Conservation (phyloP, 768 basidiomycete species). For the Filobasidium floriforme region DNA sequence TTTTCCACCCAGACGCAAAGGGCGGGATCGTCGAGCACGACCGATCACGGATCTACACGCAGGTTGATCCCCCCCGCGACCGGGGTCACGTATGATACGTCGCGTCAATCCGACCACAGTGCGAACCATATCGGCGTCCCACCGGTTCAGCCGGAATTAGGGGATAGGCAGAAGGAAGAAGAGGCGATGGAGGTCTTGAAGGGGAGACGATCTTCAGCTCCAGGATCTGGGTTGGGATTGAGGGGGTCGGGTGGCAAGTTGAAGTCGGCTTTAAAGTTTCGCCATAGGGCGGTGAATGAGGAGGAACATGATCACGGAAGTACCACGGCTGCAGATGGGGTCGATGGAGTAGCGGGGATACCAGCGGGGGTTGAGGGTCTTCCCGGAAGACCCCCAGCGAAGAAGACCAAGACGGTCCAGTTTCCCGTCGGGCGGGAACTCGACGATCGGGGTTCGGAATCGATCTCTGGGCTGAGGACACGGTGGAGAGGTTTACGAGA, state of each 20-base stretch:
- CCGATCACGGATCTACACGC: background rate
- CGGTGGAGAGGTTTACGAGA: background rate
- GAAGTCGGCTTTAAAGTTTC: background rate
- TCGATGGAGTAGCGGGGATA: background rate
- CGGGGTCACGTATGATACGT: background rate
- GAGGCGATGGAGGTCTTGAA: too few species aligned
- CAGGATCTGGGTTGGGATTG: too few species aligned
- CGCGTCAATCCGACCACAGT: background rate
- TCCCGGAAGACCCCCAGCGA: background rate
- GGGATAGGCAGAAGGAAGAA: too few species aligned
- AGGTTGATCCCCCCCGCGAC: background rate
- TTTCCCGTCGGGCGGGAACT: background rate
- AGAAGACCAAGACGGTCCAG: conserved; percentile 12
- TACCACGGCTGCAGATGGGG: background rate
- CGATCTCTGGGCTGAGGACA: background rate
- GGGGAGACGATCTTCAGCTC: too few species aligned
- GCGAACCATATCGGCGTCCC: background rate
- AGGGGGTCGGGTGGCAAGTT: background rate
- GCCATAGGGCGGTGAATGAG: background rate
- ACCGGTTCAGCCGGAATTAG: too few species aligned
- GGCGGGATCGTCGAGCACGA: background rate
- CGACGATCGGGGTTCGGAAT: conserved; percentile 7
- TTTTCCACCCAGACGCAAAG: background rate
- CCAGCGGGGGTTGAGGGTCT: background rate
- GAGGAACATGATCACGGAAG: background rate